Evolutionary conservation across 371 early-diverging fungal genomes (phyloP).

Genomic region (Mucor piriformis): DNA sequence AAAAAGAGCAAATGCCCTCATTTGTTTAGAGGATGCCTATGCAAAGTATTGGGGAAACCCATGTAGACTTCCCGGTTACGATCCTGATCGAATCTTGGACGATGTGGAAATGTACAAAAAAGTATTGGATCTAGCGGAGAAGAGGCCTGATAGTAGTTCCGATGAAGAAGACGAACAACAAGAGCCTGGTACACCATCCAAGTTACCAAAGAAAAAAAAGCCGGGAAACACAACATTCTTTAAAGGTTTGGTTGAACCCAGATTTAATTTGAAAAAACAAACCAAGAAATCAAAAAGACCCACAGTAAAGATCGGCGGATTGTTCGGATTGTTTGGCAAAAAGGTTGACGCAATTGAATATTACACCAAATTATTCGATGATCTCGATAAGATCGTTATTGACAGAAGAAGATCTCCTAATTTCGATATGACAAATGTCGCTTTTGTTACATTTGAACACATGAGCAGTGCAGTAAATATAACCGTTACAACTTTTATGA

Average conservation of each 20-base stretch:
- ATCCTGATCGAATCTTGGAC: constrained; percentile 47
- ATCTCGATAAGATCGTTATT: constrained; percentile 32
- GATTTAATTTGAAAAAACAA: constrained; percentile 1
- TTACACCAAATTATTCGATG: constrained; percentile 43
- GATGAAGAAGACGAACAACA: constrained; percentile 1
- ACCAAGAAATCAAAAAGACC: constrained; percentile 25
- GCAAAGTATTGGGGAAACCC: constrained; percentile 54
- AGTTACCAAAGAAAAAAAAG: constrained; percentile 3
- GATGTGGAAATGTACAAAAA: constrained; percentile 35
- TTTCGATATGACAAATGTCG: constrained; percentile 45
- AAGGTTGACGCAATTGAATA: constrained; percentile 52
- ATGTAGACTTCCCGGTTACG: constrained; percentile 40
- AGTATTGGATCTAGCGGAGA: constrained; percentile 24
- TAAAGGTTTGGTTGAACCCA: constrained; percentile 18
- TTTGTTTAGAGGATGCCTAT: constrained; percentile 45
- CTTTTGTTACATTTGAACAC: constrained; percentile 49
- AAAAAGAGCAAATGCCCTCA: constrained; percentile 39
- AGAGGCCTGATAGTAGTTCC: constrained; percentile 2
- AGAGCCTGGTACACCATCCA: background rate
- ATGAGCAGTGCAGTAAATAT: constrained; percentile 47
- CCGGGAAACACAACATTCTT: constrained; percentile 19
- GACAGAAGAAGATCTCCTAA: constrained; percentile 32
- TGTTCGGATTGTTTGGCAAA: constrained; percentile 37
- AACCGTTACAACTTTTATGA: background rate
- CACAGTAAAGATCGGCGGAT: constrained; percentile 31